Percentiles rank a stretch among this genome's conserved stretches.
phyloP scores from a whole-genome alignment of 78 protist genomes.

The Capsaspora owczarzaki region DNA sequence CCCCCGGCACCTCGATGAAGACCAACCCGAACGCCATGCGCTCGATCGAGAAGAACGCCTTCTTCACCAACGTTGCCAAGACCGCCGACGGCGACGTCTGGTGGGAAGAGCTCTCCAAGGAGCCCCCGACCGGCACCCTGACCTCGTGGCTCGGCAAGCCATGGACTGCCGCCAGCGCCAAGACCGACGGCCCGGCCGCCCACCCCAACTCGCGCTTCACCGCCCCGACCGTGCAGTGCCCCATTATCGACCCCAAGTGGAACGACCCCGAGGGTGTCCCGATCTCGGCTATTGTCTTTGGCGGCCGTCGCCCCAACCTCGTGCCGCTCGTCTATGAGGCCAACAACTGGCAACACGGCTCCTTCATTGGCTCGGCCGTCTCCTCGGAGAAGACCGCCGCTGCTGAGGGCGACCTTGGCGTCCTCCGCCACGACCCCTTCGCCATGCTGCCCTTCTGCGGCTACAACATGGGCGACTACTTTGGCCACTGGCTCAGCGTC shows the following conservation, averaged over 20 bases:
- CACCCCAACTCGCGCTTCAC: slow-evolving; percentile 87
- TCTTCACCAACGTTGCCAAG: slow-evolving; percentile 82
- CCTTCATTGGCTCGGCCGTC: slow-evolving; percentile 70
- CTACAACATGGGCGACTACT: slow-evolving; percentile 87
- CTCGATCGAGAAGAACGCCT: slow-evolving; percentile 44
- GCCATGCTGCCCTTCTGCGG: slow-evolving; percentile 89
- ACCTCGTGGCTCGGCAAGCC: slow-evolving; percentile 62
- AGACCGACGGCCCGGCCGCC: slow-evolving; percentile 41
- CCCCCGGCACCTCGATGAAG: slow-evolving; percentile 66
- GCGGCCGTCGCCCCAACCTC: slow-evolving; percentile 71
- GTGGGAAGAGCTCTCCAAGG: slow-evolving; percentile 74
- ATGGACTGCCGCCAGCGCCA: slow-evolving; percentile 61
- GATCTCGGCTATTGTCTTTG: slow-evolving; percentile 80
- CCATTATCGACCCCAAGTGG: slow-evolving; percentile 62
- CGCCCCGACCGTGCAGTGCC: slow-evolving; percentile 72
- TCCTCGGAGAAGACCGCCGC: slow-evolving; percentile 76
- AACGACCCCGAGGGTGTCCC: slow-evolving; percentile 78
- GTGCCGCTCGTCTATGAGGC: slow-evolving; percentile 68
- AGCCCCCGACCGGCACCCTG: slow-evolving; percentile 35
- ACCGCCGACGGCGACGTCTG: slow-evolving; percentile 79
- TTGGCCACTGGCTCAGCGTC: slow-evolving; percentile 67
- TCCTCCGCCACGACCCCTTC: slow-evolving; percentile 66
- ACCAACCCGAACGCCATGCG: slow-evolving; percentile 71
- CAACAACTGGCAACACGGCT: slow-evolving; percentile 85
- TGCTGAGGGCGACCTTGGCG: slow-evolving; percentile 16